phyloP scores from a whole-genome alignment of 371 early-diverging fungal species.

The Zopfochytrium polystomum region DNA sequence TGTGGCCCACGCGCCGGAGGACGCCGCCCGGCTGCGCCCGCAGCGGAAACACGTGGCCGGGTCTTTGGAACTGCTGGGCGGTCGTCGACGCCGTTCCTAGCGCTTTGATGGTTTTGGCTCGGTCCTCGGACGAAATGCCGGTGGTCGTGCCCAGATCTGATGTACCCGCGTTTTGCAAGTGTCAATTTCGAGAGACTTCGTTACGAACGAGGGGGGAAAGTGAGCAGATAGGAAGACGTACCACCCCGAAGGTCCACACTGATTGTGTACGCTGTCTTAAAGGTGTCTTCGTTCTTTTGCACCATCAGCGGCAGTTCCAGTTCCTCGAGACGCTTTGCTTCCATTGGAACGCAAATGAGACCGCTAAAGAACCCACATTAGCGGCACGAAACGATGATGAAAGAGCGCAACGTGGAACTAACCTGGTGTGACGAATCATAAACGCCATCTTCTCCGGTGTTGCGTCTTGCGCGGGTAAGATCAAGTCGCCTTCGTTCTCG shows the following conservation, averaged over 20 bases:
- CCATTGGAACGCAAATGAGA: conserved; percentile 83
- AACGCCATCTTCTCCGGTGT: conserved; percentile 92
- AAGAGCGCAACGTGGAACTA: conserved; percentile 12
- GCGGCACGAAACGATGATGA: not conserved
- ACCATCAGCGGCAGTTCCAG: conserved; percentile 92
- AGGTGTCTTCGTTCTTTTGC: conserved; percentile 74
- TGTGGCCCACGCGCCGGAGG: conserved; percentile 84
- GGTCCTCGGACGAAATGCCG: conserved; percentile 91
- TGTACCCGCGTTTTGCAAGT: not conserved
- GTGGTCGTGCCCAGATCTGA: conserved; percentile 68
- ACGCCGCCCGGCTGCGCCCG: conserved; percentile 77
- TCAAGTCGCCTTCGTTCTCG: conserved; percentile 96
- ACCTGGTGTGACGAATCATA: conserved; percentile 87
- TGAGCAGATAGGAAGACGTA: conserved; percentile 18
- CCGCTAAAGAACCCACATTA: conserved; percentile 57
- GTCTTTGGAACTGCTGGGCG: conserved; percentile 78
- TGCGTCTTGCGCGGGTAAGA: conserved; percentile 85
- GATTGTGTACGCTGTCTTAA: conserved; percentile 90
- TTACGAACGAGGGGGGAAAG: not conserved
- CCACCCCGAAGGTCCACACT: conserved; percentile 81
- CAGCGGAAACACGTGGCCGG: conserved; percentile 93
- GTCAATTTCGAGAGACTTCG: not conserved
- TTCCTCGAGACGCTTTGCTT: conserved; percentile 70
- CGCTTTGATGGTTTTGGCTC: conserved; percentile 73
- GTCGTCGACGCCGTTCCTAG: conserved; percentile 66